Conservation (phyloP, 2,329 filamentous ascomycete species). For the Colletotrichum eleusines region DNA sequence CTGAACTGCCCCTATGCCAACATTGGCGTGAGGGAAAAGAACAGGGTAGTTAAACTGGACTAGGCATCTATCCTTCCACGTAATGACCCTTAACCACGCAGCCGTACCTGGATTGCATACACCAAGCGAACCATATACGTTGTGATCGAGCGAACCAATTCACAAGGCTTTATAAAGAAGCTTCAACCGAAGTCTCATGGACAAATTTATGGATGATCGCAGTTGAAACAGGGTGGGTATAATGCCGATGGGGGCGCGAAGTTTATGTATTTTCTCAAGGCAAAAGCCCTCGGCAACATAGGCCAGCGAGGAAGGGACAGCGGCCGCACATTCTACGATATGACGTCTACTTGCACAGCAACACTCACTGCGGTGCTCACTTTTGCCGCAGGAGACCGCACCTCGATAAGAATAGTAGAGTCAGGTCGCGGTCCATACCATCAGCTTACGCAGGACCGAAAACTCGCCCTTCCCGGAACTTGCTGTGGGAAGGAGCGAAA, state of each 20-base stretch:
- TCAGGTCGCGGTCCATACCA: background rate
- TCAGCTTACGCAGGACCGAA: background rate
- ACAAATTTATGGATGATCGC: background rate
- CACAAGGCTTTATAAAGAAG: background rate
- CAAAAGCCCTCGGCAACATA: background rate
- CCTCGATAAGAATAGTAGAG: too few relatives aligned
- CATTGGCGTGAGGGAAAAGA: background rate
- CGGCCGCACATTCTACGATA: background rate
- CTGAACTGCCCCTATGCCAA: background rate
- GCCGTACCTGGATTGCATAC: background rate
- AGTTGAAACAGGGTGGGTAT: background rate
- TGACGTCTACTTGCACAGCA: background rate
- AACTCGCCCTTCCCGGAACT: background rate
- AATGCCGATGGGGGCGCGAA: background rate
- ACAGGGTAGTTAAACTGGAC: background rate
- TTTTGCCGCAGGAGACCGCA: background rate
- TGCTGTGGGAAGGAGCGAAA: background rate
- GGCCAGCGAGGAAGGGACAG: background rate
- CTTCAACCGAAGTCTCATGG: background rate
- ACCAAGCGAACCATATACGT: background rate
- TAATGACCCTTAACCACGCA: background rate
- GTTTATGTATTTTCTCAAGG: background rate
- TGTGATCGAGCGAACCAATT: background rate
- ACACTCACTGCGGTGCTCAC: background rate
- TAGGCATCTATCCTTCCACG: background rate